Conservation (phyloP, 179 eudicot genomes). For the Spinacia oleracea region DNA sequence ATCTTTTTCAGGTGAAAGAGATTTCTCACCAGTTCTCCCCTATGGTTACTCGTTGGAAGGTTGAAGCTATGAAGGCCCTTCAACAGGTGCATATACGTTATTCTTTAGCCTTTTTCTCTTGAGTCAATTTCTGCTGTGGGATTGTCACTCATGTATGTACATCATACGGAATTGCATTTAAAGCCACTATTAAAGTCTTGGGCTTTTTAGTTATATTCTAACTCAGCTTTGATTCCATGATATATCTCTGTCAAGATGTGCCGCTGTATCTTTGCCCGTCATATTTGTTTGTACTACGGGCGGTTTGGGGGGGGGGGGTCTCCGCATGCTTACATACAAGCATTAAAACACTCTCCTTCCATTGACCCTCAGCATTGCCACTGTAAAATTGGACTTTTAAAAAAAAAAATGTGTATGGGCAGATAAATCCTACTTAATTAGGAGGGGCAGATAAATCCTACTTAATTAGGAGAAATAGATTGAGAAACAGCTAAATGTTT, state of each 20-base stretch:
- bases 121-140: neutral
- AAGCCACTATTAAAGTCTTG: neutral
- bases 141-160: neutral
- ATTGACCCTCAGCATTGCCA: neutral
- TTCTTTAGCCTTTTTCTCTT: neutral
- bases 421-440: too few relatives aligned
- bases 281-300: neutral
- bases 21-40: constrained; percentile 38
- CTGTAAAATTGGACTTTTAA: neutral
- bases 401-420: neutral
- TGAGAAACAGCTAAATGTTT: neutral
- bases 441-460: neutral
- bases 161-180: neutral
- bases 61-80: constrained; percentile 62
- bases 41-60: constrained; percentile 52
- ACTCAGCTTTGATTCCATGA: neutral
- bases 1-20: constrained; percentile 52
- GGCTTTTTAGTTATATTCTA: neutral
- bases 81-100: constrained; percentile 49
- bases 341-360: neutral
- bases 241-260: neutral
- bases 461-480: neutral
- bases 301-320: too few relatives aligned
- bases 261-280: neutral
- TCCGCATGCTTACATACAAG: neutral